Conservation (phyloP, 176 grass and related monocot species). For the Carex scoparia region DNA sequence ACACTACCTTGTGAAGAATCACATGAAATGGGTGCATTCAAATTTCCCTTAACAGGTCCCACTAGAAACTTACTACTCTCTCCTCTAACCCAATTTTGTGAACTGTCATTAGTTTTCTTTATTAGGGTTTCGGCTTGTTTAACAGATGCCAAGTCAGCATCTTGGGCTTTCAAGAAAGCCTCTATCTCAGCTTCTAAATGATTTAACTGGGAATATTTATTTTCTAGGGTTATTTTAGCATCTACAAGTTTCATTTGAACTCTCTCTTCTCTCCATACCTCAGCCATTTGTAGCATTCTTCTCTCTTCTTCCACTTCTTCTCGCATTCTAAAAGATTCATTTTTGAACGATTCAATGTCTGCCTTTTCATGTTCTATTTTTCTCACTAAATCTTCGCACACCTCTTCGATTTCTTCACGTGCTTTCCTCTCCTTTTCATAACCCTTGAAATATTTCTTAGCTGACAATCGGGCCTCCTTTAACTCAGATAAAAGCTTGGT, state of each 20-base stretch:
- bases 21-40: slow-evolving; percentile 38
- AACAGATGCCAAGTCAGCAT: slow-evolving; percentile 29
- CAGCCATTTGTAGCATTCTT: slow-evolving; percentile 93
- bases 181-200: slow-evolving; percentile 57
- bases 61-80: slow-evolving; percentile 53
- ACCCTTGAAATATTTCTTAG: slow-evolving; percentile 43
- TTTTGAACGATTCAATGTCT: slow-evolving; percentile 68
- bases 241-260: slow-evolving; percentile 95
- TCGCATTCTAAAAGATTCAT: slow-evolving; percentile 54
- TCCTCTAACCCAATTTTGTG: slow-evolving; percentile 44
- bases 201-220: slow-evolving; percentile 67
- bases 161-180: slow-evolving; percentile 47
- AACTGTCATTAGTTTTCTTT: slow-evolving; percentile 45
- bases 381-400: slow-evolving; percentile 67
- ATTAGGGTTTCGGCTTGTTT: slow-evolving; percentile 47
- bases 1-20: slow-evolving; percentile 66
- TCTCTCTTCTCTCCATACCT: slow-evolving; percentile 96
- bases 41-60: slow-evolving; percentile 31
- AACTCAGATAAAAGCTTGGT: slow-evolving; percentile 48
- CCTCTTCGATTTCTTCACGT: slow-evolving; percentile 65
- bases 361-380: slow-evolving; percentile 73
- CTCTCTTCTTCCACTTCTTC: slow-evolving; percentile 83
- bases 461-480: slow-evolving; percentile 44
- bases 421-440: slow-evolving; percentile 74
- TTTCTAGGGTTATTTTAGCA: slow-evolving; percentile 75